These are phyloP conservation scores for Phytophthora palmivora DNA, from an alignment of 352 stramenopile genomes.

Conservation along the genomic window DNA sequence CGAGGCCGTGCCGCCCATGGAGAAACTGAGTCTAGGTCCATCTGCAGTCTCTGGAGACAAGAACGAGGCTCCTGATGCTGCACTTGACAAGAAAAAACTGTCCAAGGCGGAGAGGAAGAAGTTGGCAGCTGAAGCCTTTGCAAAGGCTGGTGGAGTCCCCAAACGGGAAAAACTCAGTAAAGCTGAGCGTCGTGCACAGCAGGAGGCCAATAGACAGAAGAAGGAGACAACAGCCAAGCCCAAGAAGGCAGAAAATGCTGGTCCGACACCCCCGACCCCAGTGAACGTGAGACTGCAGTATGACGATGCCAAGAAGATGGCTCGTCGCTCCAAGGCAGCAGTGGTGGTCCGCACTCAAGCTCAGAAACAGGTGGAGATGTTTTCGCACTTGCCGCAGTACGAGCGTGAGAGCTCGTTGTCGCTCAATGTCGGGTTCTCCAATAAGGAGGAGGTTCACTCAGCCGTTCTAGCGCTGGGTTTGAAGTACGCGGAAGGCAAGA, in stretches of 20 bases:
- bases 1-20: conserved; percentile 43
- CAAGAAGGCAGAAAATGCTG: conserved; percentile 46
- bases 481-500: conserved; percentile 91
- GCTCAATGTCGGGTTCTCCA: conserved; percentile 75
- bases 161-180: conserved; percentile 92
- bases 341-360: conserved; percentile 77
- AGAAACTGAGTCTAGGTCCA: conserved; percentile 55
- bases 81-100: conserved; percentile 46
- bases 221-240: conserved; percentile 44
- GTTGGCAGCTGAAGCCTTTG: conserved; percentile 71
- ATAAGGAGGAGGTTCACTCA: conserved; percentile 88
- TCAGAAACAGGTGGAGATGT: conserved; percentile 86
- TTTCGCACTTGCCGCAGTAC: conserved; percentile 88
- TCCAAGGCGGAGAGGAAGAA: conserved; percentile 79
- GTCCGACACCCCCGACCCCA: conserved; percentile 32
- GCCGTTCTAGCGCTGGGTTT: conserved; percentile 91
- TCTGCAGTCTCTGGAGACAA: conserved; percentile 16
- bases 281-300: conserved; percentile 76
- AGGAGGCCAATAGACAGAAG: conserved; percentile 92
- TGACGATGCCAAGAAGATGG: conserved; percentile 83
- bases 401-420: conserved; percentile 82
- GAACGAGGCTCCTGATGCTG: not conserved
- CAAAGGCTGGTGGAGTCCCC: conserved; percentile 46
- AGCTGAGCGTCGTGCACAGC: conserved; percentile 91
- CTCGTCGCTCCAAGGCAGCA: conserved; percentile 70